These are phyloP conservation scores for Globisporangium nunn DNA, from an alignment of 352 stramenopile species.

Conservation along the genomic window DNA sequence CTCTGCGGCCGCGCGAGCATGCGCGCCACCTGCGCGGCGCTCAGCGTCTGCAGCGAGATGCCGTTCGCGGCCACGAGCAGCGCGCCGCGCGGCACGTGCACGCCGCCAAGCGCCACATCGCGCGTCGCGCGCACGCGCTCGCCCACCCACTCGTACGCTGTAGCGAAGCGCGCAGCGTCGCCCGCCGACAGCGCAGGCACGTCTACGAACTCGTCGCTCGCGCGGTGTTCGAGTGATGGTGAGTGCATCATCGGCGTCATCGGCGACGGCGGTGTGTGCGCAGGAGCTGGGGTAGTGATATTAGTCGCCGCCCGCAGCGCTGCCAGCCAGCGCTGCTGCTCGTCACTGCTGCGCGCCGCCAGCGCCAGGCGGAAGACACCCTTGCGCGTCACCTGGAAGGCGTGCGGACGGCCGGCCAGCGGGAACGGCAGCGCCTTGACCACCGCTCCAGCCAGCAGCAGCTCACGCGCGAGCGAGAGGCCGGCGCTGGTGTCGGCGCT, in stretches of 20 bases:
- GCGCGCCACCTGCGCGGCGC: constrained; percentile 27
- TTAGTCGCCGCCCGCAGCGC: constrained; percentile 18
- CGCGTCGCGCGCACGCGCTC: constrained; percentile 42
- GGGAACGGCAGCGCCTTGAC: constrained; percentile 43
- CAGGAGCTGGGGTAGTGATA: too few species aligned
- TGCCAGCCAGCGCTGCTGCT: constrained; percentile 38
- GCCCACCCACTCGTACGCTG: constrained; percentile 45
- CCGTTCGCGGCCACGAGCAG: constrained; percentile 58
- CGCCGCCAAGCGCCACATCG: constrained; percentile 20
- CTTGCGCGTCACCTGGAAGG: constrained; percentile 43
- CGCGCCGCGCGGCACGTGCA: constrained; percentile 36
- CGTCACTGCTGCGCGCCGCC: constrained; percentile 36
- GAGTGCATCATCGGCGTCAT: not conserved
- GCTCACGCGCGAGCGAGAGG: constrained; percentile 40
- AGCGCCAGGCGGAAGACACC: constrained; percentile 26
- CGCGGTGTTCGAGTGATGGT: constrained; percentile 13
- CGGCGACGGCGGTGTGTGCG: constrained; percentile 1
- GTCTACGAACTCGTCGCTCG: constrained; percentile 22
- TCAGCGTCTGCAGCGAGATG: constrained; percentile 53
- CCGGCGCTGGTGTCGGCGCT: constrained; percentile 18
- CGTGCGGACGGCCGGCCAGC: constrained; percentile 32
- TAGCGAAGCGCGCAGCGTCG: constrained; percentile 24
- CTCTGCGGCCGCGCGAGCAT: constrained; percentile 26
- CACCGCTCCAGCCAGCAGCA: constrained; percentile 23
- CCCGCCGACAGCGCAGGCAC: constrained; percentile 20